A percentile compares a stretch with the other conserved stretches of the same genome.
Evolutionary conservation across 2,329 filamentous ascomycete genomes (phyloP).

Genomic region (Talaromyces sp.): DNA sequence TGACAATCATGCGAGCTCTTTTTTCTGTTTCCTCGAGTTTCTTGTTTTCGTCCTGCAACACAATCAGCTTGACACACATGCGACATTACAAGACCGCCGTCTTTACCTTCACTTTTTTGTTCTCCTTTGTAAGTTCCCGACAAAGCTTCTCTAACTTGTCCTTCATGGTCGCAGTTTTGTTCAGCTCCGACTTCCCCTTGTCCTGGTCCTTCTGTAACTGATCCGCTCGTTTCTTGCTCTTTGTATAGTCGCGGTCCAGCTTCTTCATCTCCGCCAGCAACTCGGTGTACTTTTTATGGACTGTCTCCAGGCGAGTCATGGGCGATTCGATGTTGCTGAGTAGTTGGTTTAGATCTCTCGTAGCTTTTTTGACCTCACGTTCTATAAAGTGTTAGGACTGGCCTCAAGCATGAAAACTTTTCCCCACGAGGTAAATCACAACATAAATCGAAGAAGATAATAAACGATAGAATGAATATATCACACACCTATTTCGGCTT

Average conservation of each 20-base stretch:
- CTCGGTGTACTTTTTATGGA: constrained; percentile 88
- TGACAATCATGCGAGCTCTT: constrained; percentile 75
- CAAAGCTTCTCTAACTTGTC: constrained; percentile 97
- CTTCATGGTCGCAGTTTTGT: constrained; percentile 84
- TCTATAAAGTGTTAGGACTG: constrained; percentile 52
- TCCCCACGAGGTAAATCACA: neutral
- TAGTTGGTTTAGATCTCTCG: constrained; percentile 81
- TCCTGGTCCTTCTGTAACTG: constrained; percentile 96
- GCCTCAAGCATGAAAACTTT: constrained; percentile 3
- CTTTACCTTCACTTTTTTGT: constrained; percentile 92
- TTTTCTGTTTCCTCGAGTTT: constrained; percentile 83
- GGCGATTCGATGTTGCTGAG: constrained; percentile 86
- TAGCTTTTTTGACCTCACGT: constrained; percentile 90
- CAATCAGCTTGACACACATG: constrained; percentile 19
- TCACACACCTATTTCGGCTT: constrained; percentile 84
- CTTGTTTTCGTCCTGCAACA: constrained; percentile 77
- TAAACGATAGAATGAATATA: constrained; percentile 1
- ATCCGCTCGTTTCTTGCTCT: constrained; percentile 93
- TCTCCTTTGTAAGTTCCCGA: constrained; percentile 89
- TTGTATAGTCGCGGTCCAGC: constrained; percentile 86
- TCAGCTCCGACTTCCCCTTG: constrained; percentile 78
- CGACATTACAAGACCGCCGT: neutral
- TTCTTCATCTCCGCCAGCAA: constrained; percentile 93
- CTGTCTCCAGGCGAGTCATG: constrained; percentile 82
- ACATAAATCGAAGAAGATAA: neutral